phyloP scores from a whole-genome alignment of 108 stramenopile species.

The Epipyxis sp. region DNA sequence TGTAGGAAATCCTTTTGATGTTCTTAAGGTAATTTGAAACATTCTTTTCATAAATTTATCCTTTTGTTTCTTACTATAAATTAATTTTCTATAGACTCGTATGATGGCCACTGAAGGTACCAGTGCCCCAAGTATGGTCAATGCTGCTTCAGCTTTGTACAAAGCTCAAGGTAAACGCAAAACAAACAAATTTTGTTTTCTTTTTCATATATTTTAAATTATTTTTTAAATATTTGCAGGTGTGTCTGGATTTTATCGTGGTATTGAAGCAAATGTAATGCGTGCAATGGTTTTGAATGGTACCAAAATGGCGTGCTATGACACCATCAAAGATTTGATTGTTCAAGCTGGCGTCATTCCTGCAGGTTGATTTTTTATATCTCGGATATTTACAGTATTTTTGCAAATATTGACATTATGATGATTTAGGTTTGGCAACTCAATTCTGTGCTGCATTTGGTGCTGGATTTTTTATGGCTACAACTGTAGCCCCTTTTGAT shows the following conservation, averaged over 20 bases:
- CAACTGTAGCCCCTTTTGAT: slow-evolving; percentile 83
- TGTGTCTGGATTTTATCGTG: slow-evolving; percentile 82
- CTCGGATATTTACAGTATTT: too few species aligned
- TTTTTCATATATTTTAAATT: too few species aligned
- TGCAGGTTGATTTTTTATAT: too few species aligned
- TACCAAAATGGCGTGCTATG: slow-evolving; percentile 87
- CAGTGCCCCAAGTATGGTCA: slow-evolving; percentile 45
- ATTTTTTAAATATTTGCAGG: too few species aligned
- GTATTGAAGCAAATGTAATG: slow-evolving; percentile 73
- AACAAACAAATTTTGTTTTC: too few species aligned
- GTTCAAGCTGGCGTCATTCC: slow-evolving; percentile 20
- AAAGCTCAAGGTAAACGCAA: slow-evolving; percentile 75
- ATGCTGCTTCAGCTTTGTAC: slow-evolving; percentile 63
- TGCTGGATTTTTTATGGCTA: slow-evolving; percentile 91
- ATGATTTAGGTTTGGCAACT: slow-evolving; percentile 24
- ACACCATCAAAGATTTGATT: slow-evolving; percentile 61
- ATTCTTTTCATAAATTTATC: too few species aligned
- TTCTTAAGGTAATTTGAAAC: too few species aligned
- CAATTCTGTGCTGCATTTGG: slow-evolving; percentile 61
- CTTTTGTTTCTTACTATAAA: too few species aligned
- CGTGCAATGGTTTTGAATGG: slow-evolving; percentile 85
- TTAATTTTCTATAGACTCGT: too few species aligned
- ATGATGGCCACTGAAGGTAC: slow-evolving; percentile 76
- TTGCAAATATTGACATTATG: too few species aligned
- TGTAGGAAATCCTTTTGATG: slow-evolving; percentile 88